Base-by-base conservation (phyloP, 2,329 filamentous ascomycete genomes). In the Pseudogymnoascus sp. region DNA sequence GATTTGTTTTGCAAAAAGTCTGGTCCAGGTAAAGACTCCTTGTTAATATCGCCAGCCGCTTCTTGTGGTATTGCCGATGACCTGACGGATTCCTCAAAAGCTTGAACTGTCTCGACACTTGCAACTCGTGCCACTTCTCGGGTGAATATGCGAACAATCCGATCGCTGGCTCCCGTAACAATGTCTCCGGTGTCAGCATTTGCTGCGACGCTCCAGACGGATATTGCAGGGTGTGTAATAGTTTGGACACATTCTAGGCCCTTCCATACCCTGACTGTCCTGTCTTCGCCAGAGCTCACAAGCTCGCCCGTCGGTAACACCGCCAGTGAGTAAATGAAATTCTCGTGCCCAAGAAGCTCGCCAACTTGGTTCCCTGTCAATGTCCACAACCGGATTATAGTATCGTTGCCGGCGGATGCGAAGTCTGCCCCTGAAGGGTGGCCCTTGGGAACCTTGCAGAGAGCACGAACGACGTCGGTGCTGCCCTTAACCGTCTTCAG, bases 191-290 rank as follows among this genome's bases (percentile, higher is more conserved):
- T 96, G 66, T 91, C 86, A 0, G 81, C 72, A 71, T 90, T 95
- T 10, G 85, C 89, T n/a, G 92, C 90, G 16, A 99, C 91, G 13
- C 86, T 82, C 95, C 95, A 99, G 4, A 99, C 93, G 0, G 93
- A 97, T 63, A 97, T 96, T 8, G 95, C 95, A 10, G 95, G 95
- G 71, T 97, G 92, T 1, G 93, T 97, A 67, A 99, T 97, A 40
- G 93, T 97, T 75, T 99, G 95, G 53, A 96, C 78, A 73, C 93
- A 97, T 63, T 92, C 82, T 13, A 80, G 83, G 50, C 88, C 90
- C 68, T 84, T 87, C 95, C 96, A 99, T 72, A 99, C 80, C 61
- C 91, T 85, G 35, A 96, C 85, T 0, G 95, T 97, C n/a, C 95
- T 85, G 76, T 99, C 95, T 75, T 99, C 95, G 16, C 92, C 92